phyloP scores from a whole-genome alignment of 768 basidiomycete genomes.

The Flagelloscypha sp. region DNA sequence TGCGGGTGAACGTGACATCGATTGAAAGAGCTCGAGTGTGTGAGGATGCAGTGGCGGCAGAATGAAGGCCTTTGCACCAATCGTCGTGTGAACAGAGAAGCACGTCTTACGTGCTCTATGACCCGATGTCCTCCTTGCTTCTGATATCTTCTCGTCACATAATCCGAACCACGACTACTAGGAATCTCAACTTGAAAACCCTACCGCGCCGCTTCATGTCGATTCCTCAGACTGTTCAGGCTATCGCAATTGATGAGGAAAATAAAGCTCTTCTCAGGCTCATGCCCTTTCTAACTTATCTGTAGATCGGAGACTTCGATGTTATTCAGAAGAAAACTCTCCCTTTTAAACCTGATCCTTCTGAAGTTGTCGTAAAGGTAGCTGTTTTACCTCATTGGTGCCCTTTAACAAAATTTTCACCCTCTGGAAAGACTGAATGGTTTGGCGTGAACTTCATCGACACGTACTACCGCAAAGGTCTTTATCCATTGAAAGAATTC shows the following conservation, averaged over 20 bases:
- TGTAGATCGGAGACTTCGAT: slow-evolving; percentile 47
- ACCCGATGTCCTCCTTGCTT: too few relatives aligned
- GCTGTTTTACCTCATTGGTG: background rate
- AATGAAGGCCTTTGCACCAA: too few relatives aligned
- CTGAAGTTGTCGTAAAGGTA: slow-evolving; percentile 43
- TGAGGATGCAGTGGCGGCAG: too few relatives aligned
- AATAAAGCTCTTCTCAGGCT: slow-evolving; percentile 22
- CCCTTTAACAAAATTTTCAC: background rate
- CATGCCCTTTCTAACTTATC: slow-evolving; percentile 33
- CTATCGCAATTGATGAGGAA: slow-evolving; percentile 61
- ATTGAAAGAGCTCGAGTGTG: too few relatives aligned
- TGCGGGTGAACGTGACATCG: too few relatives aligned
- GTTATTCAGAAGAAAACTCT: slow-evolving; percentile 40
- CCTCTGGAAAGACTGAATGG: slow-evolving; percentile 60
- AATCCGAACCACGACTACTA: slow-evolving; percentile 6
- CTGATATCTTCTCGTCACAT: too few relatives aligned
- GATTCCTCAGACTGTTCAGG: slow-evolving; percentile 55
- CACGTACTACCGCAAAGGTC: slow-evolving; percentile 59
- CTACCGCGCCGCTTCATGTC: too few relatives aligned
- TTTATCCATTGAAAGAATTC: slow-evolving; percentile 51
- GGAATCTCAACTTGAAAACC: too few relatives aligned
- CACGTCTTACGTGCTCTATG: too few relatives aligned
- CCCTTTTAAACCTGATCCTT: slow-evolving; percentile 33
- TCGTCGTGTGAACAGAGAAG: too few relatives aligned
- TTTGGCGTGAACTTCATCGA: slow-evolving; percentile 85